Base-by-base conservation (phyloP, 371 early-diverging fungal species). In the Mucor lusitanicus region DNA sequence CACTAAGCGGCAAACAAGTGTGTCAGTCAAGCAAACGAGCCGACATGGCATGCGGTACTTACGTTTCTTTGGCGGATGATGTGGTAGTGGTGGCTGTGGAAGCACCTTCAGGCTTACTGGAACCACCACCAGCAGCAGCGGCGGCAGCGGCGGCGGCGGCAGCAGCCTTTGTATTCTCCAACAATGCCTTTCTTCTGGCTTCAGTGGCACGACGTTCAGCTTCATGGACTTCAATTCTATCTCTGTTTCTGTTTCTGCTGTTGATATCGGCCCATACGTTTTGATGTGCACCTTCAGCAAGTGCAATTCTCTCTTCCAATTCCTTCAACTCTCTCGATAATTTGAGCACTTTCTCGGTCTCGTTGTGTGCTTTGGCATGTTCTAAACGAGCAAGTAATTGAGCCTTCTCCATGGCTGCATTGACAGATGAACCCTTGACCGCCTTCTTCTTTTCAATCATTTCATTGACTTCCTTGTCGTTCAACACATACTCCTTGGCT, bases 401-500 rank as follows among this genome's bases (percentile, higher is more conserved):
- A 13, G 85, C 83, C 65, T 80, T 87, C 68, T 90, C 90, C 72
- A 85, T 75, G 6, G 84, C 82, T 11, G 74, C 75, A 69, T 87
- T 89, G 23, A 70, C 68, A 21, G 81, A 78, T 40, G 77, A 64
- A n/a, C 73, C 69, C 27, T 75, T 78, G 37, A 90, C 81, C 1
- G 81, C 78, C 39, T 72, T 74, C 32, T 91, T 90, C 58, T 85
- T 84, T 33, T 78, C 77, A 66, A 87, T 79, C 81, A 89, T 91
- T 12, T 78, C 73, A 19, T 79, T 76, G 13, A 92, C 85, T 65
- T 92, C 92, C 28, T 84, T 74, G 44, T 89, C 85, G 13, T 86
- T 87, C 44, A 92, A 80, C n/a, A 87, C 85, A 73, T 92, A 91
- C 21, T 81, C 81, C 25, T 74, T 78, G 3, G 90, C 91, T 48